Evolutionary conservation across 1,284 basidiomycete genomes (phyloP), one percentile per base, ranked within the genome.

Genomic region (Leccinum fallax): DNA sequence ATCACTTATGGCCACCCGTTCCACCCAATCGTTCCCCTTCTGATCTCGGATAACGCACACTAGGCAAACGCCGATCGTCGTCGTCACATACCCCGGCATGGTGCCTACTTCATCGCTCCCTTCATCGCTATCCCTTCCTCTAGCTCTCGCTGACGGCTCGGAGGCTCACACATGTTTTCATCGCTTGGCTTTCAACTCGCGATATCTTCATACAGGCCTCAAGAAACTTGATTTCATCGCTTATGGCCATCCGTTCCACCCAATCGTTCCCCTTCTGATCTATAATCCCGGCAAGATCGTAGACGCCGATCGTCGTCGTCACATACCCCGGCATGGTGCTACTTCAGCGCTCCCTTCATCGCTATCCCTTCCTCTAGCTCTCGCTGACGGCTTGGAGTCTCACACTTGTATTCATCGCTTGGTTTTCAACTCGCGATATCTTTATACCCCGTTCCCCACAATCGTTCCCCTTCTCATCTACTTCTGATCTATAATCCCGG

Each of bases 221-320:
- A 83, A 87, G 69, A 97, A 95, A 76, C 87, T 99, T 46, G 97
- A 97, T 0, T 99, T 99, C 82, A 97, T 99, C 80, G 92, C 94
- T 9, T 98, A 96, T 71, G 95, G 97, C 1, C 89, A 94, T 77
- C 86, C 89, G 57, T 90, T 95, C 71, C 95, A 93, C 26, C 96
- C 97, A 4, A 95, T 99, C 68, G 90, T 98, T 4, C 97, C 97
- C 0, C 81, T 98, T 51, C 82, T 99, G 61, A 82, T 99, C 43
- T 99, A 95, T 85, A 88, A 95, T 74, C 95, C 95, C 0, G 96
- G 92, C 58, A 97, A 97, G 80, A 94, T 97, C 92, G 85, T 84
- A 85, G 69, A 91, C 87, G 5, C 92, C 94, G 0, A 93, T 97
- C 65, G 85, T 95, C 7, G 87, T 94, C 19, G 95, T 97, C 53